Evolutionary conservation across 2,329 filamentous ascomycete species (phyloP).

Genomic region (Epichloe uncinata): DNA sequence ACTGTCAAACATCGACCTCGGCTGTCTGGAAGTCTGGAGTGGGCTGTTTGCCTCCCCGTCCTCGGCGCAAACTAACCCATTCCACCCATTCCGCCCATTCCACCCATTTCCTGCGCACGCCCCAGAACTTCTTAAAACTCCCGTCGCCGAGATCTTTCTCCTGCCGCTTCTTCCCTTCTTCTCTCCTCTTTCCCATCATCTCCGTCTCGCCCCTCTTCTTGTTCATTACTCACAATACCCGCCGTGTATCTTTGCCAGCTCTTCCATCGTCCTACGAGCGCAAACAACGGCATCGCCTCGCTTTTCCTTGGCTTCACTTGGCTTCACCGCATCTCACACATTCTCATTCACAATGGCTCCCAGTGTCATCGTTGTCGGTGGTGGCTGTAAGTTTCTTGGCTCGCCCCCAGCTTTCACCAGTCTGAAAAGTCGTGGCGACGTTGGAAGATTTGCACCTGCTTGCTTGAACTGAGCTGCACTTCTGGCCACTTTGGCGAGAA

Average conservation of each 20-base stretch:
- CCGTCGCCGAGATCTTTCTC: not conserved
- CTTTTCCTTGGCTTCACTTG: conserved; percentile 2
- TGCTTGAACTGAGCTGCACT: not conserved
- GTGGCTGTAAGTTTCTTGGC: conserved; percentile 65
- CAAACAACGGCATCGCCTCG: not conserved
- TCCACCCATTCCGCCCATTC: not conserved
- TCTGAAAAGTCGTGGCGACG: not conserved
- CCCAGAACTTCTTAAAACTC: conserved; percentile 6
- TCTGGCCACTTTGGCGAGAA: not conserved
- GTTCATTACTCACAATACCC: not conserved
- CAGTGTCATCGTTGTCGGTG: conserved; percentile 93
- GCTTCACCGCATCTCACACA: not conserved
- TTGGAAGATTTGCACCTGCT: not conserved
- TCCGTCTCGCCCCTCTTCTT: conserved; percentile 2
- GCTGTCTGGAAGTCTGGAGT: conserved; percentile 3
- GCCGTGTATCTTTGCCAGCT: conserved; percentile 1
- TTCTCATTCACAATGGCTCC: conserved; percentile 52
- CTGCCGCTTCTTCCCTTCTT: not conserved
- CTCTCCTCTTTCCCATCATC: not conserved
- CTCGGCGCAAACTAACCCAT: conserved; percentile 6
- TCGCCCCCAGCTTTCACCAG: not conserved
- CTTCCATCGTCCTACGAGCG: not conserved
- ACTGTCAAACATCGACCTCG: conserved; percentile 5
- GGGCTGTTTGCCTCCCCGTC: conserved; percentile 2
- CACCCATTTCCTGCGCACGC: too few relatives aligned